These are phyloP conservation scores for Posidonia oceanica DNA, from an alignment of 116 monocot genomes.

Conservation along the genomic window DNA sequence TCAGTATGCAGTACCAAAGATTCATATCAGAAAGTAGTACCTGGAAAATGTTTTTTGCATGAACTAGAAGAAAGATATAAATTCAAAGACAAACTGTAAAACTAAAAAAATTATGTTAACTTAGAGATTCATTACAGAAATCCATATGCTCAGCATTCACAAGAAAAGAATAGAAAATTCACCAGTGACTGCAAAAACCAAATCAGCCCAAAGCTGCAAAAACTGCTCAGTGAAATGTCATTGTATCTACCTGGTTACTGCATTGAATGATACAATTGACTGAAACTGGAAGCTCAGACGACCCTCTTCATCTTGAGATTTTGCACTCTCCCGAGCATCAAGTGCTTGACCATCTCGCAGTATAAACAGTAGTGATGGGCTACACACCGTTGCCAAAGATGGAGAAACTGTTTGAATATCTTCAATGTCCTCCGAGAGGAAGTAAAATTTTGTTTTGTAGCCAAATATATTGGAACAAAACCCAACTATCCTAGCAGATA, in stretches of 20 bases:
- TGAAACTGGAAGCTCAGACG: constrained; percentile 68
- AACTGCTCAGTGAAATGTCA: background rate
- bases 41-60: too few species aligned
- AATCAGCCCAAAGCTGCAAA: too few species aligned
- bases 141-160: too few species aligned
- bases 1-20: too few species aligned
- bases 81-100: too few species aligned
- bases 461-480: constrained; percentile 63
- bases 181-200: too few species aligned
- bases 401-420: constrained; percentile 44
- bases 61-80: too few species aligned
- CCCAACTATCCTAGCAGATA: constrained; percentile 60
- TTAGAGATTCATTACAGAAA: too few species aligned
- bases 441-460: constrained; percentile 70
- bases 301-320: constrained; percentile 50
- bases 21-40: too few species aligned
- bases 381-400: constrained; percentile 47
- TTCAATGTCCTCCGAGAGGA: constrained; percentile 78
- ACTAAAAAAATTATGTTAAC: too few species aligned
- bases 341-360: constrained; percentile 34
- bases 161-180: too few species aligned
- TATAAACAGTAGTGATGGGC: constrained; percentile 36
- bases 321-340: constrained; percentile 52
- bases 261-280: constrained; percentile 50
- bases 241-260: constrained; percentile 29